These are phyloP conservation scores for Fusarium sp. DNA, from an alignment of 2,329 filamentous ascomycete species.

Conservation along the genomic window DNA sequence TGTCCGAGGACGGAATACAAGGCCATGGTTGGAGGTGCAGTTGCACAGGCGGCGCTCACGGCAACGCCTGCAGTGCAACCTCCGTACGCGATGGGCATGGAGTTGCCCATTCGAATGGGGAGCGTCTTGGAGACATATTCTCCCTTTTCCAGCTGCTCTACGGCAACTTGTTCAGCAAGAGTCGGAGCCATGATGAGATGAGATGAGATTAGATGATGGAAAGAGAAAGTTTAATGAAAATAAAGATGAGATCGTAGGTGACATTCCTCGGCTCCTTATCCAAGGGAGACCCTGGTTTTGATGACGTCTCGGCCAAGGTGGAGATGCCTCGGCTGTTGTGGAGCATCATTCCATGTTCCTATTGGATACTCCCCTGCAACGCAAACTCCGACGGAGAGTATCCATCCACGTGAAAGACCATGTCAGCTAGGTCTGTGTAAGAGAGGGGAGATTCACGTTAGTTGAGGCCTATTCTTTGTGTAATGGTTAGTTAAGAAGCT, in stretches of 20 bases:
- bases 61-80: constrained; percentile 58
- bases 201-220: not conserved
- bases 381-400: not conserved
- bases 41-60: constrained; percentile 55
- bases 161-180: constrained; percentile 36
- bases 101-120: constrained; percentile 49
- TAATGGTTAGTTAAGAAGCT: no score
- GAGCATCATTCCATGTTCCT: not conserved
- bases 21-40: constrained; percentile 51
- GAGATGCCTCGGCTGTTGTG: not conserved
- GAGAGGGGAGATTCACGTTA: no score
- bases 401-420: not conserved
- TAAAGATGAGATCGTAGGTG: not conserved
- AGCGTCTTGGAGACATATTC: constrained; percentile 44
- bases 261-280: not conserved
- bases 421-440: no score
- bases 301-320: not conserved
- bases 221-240: not conserved
- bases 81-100: constrained; percentile 56
- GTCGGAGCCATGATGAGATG: constrained; percentile 10
- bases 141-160: constrained; percentile 35
- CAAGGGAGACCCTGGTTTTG: not conserved
- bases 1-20: constrained; percentile 61
- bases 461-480: no score
- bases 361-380: not conserved